These are phyloP conservation scores for Myotisia sp. DNA, from an alignment of 2,329 filamentous ascomycete species.

Conservation along the genomic window DNA sequence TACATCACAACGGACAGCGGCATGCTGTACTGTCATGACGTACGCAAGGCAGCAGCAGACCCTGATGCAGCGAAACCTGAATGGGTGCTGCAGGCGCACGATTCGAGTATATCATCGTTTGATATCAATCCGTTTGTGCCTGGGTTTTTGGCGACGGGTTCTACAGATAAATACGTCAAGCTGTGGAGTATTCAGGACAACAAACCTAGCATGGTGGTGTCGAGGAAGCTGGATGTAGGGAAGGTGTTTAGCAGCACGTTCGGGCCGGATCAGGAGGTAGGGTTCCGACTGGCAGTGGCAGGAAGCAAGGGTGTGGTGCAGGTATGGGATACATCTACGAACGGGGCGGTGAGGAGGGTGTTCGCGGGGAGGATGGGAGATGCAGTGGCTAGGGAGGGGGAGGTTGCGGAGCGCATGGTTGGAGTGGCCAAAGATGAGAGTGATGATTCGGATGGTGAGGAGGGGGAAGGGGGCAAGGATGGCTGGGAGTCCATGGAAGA, in stretches of 20 bases:
- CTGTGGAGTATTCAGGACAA: conserved; percentile 78
- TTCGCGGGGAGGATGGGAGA: conserved; percentile 61
- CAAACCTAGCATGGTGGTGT: conserved; percentile 80
- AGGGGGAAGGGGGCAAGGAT: conserved; percentile 36
- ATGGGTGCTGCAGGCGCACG: conserved; percentile 92
- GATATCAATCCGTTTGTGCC: conserved; percentile 83
- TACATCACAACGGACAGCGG: conserved; percentile 89
- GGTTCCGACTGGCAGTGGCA: conserved; percentile 82
- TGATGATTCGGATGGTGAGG: conserved; percentile 51
- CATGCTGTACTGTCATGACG: conserved; percentile 82
- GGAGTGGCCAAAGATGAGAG: conserved; percentile 53
- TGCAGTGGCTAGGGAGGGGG: conserved; percentile 34
- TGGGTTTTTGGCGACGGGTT: conserved; percentile 85
- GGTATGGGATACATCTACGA: conserved; percentile 95
- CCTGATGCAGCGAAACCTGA: conserved; percentile 67
- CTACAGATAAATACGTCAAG: conserved; percentile 89
- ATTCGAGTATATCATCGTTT: conserved; percentile 80
- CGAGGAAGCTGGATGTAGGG: conserved; percentile 80
- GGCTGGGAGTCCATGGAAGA: conserved; percentile 44
- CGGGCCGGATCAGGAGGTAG: conserved; percentile 77
- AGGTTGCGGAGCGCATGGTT: conserved; percentile 61
- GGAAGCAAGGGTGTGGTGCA: conserved; percentile 87
- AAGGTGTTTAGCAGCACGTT: conserved; percentile 88
- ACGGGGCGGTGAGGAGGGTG: conserved; percentile 65
- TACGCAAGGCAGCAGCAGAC: conserved; percentile 57